Evolutionary conservation across 768 basidiomycete genomes (phyloP).

Genomic region (Stropharia rugosoannulata): DNA sequence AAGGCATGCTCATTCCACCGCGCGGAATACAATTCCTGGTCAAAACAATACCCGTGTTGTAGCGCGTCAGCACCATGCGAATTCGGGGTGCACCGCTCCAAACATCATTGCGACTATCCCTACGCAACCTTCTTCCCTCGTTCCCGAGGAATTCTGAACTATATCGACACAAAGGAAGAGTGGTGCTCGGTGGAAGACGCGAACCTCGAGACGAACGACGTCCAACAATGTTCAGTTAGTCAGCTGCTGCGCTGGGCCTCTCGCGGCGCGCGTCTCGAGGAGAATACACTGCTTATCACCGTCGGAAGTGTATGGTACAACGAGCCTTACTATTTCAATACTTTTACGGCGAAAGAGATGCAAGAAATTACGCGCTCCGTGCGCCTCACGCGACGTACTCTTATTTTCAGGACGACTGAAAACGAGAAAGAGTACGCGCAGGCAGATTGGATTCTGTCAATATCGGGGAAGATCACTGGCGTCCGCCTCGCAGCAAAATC

Average conservation of each 20-base stretch:
- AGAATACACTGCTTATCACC: conserved; percentile 36
- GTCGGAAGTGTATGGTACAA: conserved; percentile 33
- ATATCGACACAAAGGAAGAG: conserved; percentile 31
- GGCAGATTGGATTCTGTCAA: conserved; percentile 39
- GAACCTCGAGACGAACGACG: conserved; percentile 31
- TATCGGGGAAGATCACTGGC: conserved; percentile 33
- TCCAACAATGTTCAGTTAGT: conserved; percentile 27
- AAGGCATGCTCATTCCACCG: conserved; percentile 39
- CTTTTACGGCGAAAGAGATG: conserved; percentile 35
- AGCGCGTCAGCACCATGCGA: conserved; percentile 33
- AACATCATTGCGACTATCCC: conserved; percentile 41
- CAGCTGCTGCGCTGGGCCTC: conserved; percentile 35
- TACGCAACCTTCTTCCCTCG: conserved; percentile 38
- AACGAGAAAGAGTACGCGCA: conserved; percentile 33
- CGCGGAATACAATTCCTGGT: conserved; percentile 33
- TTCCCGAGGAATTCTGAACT: conserved; percentile 27
- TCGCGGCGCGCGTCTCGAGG: conserved; percentile 26
- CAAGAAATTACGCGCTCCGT: conserved; percentile 31
- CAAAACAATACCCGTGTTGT: conserved; percentile 34
- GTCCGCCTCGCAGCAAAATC: conserved; percentile 35
- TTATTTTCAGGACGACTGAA: conserved; percentile 34
- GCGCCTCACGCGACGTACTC: conserved; percentile 28
- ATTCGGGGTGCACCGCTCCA: conserved; percentile 31
- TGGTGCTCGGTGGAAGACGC: conserved; percentile 34
- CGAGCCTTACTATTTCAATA: conserved; percentile 36